Evolutionary conservation across 306 rosid genomes (phyloP), one percentile per base, ranked within the genome.

Genomic region (Begonia peltatifolia): DNA sequence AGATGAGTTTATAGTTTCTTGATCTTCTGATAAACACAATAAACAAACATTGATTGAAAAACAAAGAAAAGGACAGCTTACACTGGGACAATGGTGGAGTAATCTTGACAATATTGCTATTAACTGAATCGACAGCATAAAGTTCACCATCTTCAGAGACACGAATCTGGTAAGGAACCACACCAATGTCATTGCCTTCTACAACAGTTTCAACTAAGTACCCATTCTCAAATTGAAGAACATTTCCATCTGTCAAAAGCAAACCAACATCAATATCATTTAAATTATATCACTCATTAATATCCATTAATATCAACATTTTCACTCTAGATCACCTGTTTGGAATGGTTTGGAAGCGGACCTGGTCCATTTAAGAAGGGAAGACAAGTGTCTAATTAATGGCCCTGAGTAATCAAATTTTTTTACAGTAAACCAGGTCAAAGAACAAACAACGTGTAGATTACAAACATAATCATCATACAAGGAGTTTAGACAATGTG

Each of bases 151-250:
- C 99, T 65, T 83, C 92, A 4, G 88, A 79, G 46, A 86, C 81
- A 0, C 75, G 88, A 50, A 90, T 86, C 71, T 79, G 72, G 73
- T 83, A 62, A 75, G 94, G 96, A 51, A 81, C 42, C 15, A 84
- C 84, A 68, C 96, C 95, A 52, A 90, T 90, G 42, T 68, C 86
- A 58, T 79, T 81, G 64, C 99, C 94, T 69, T 86, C 92, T 43
- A 71, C 80, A 63, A 86, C 90, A 57, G 99, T 86, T 77, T 90
- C 99, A 63, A 90, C 99, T 17, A 86, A 74, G 68, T 90, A 86
- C 61, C 99, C 99, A 79, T 75, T 66, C 85, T 90, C 95, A 70
- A 83, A 90, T 43, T 83, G 99, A 68, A 86, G 70, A 73, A 76
- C 73, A 77, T 81, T 81, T 62, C 75, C 95, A 73, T 83, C 99